Percentiles rank a stretch among this genome's conserved stretches.
These are phyloP conservation scores for Oxyria digyna DNA, from an alignment of 148 eudicot species.

Conservation along the genomic window DNA sequence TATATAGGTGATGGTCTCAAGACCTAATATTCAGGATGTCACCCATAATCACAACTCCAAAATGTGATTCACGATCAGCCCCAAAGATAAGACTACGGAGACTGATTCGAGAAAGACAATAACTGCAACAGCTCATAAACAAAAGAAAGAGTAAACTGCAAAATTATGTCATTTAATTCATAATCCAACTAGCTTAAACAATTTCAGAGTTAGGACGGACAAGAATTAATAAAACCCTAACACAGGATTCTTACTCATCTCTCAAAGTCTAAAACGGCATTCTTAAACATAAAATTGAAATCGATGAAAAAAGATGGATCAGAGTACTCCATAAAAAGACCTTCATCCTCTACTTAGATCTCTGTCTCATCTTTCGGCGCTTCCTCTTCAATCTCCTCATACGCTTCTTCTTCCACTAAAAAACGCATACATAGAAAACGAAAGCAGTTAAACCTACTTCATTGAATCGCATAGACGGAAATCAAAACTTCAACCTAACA, in stretches of 20 bases:
- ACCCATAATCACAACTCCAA: too few species aligned
- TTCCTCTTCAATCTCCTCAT: slow-evolving; percentile 61
- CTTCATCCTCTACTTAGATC: slow-evolving; percentile 35
- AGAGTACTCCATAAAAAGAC: background rate
- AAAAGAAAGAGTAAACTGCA: too few species aligned
- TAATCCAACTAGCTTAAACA: background rate
- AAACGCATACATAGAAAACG: background rate
- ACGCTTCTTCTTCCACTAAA: slow-evolving; percentile 66
- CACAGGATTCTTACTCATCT: background rate
- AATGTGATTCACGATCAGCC: too few species aligned
- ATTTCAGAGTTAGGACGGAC: background rate
- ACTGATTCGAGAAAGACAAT: too few species aligned
- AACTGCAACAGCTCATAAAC: too few species aligned
- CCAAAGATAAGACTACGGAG: too few species aligned
- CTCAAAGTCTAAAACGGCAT: background rate
- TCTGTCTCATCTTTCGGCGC: slow-evolving; percentile 63
- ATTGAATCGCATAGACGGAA: background rate
- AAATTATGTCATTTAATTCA: background rate
- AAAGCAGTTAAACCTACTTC: background rate
- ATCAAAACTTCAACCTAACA: background rate
- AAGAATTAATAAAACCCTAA: background rate
- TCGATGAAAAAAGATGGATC: background rate
- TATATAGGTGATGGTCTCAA: too few species aligned
- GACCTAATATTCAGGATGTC: too few species aligned
- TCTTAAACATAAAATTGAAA: background rate